Evolutionary conservation across 768 basidiomycete genomes (phyloP).

Genomic region (Mrakia frigida): DNA sequence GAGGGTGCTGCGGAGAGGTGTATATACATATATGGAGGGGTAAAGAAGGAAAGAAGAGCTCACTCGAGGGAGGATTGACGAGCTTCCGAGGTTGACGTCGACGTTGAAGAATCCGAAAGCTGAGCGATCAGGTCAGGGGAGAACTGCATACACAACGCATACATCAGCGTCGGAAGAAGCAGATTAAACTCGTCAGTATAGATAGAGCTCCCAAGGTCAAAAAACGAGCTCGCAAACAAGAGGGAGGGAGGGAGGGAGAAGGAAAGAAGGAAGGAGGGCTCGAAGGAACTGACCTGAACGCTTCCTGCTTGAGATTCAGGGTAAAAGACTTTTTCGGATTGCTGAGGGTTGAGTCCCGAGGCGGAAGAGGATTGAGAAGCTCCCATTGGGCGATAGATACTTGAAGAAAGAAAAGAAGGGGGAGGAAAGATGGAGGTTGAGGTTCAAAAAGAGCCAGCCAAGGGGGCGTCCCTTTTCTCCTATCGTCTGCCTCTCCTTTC

Average conservation of each 20-base stretch:
- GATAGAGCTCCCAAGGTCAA: neutral
- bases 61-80: constrained; percentile 32
- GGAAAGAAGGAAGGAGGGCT: neutral
- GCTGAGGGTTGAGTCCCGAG: neutral
- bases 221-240: neutral
- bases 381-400: constrained; percentile 18
- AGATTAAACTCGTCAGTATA: no score
- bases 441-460: no score
- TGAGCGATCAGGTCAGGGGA: constrained; percentile 43
- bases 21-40: neutral
- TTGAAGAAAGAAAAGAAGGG: neutral
- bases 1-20: no score
- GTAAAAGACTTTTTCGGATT: constrained; percentile 25
- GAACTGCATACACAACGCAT: no score
- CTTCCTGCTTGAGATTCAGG: constrained; percentile 29
- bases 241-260: neutral
- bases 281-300: constrained; percentile 38
- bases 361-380: constrained; percentile 22
- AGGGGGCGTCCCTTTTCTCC: neutral
- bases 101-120: constrained; percentile 38
- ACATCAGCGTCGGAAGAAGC: no score
- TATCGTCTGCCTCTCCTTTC: neutral
- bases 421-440: neutral
- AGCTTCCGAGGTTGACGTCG: constrained; percentile 28
- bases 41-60: neutral